Conservation (phyloP, 106 monocot species). For the Phalaenopsis equestris region DNA sequence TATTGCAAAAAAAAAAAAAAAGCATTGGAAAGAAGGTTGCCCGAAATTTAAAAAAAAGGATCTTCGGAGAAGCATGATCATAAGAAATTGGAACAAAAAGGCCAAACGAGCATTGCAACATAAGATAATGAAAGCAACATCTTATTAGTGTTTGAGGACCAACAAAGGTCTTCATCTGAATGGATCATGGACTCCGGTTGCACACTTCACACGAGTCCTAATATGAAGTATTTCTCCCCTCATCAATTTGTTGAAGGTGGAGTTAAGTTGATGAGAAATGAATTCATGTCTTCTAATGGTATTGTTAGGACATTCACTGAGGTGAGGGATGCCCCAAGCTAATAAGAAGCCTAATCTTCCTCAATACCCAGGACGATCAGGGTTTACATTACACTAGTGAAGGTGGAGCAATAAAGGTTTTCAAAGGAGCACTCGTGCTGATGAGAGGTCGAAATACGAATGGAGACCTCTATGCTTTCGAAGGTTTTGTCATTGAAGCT, state of each 20-base stretch:
- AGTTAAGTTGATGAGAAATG: background rate
- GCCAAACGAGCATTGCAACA: background rate
- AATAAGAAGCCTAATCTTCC: background rate
- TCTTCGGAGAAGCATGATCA: background rate
- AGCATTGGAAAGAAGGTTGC: background rate
- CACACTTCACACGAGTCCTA: background rate
- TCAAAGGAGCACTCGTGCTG: background rate
- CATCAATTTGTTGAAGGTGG: background rate
- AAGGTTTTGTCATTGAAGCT: background rate
- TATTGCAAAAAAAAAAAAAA: background rate
- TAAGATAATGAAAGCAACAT: background rate
- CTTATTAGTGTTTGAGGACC: background rate
- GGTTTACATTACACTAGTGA: background rate
- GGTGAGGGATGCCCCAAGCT: background rate
- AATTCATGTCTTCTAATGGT: background rate
- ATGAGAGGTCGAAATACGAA: background rate
- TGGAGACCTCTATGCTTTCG: background rate
- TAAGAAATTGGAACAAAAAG: background rate
- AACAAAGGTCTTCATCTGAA: background rate
- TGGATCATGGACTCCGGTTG: background rate
- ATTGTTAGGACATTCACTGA: background rate
- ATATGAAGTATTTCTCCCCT: background rate
- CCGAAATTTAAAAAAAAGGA: background rate
- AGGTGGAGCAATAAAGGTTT: background rate
- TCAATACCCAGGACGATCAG: background rate